Base-by-base conservation (phyloP, 352 stramenopile species). In the Globisporangium perplexum region DNA sequence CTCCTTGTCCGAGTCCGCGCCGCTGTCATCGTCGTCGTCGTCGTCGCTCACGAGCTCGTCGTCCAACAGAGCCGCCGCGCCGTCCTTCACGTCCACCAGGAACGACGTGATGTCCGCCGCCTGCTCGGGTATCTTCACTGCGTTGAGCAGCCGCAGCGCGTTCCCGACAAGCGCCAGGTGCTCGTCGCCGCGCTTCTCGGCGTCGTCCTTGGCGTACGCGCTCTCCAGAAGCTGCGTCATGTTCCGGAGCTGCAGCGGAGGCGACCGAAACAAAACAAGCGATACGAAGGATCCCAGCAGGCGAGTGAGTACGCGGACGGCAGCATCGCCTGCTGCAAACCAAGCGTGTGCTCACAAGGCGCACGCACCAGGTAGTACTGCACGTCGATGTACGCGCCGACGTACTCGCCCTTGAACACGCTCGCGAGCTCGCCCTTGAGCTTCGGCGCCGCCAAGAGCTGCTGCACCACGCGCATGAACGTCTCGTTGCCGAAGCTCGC, bases 371-470 rank as follows among this genome's bases (percentile, higher is more conserved):
- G 92, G 59, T 89, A 93, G 63, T 93, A 93, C 66, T 93, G 84
- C 28, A 95, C 83, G 55, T 96, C 86, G 30, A 75, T 68, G 69
- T 93, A 95, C 2, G 86, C 82, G 30, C 55, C 66, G 28, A 96
- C 71, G 51, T 77, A 96, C 60, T 96, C 86, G 46, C 86, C 85
- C 59, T 93, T 88, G 53, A 96, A 88, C 52, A 93, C 83, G 43
- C 72, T 90, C 35, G 77, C 66, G 48, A 95, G 57, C 45, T 93
- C 83, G 42, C 83, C 79, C 61, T 93, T 93, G 36, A 93, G 69
- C 60, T 90, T 88, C 4, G 75, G 68, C 30, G 71, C 77, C 23
- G 63, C 69, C 55, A 74, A 56, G 30, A 95, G 60, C 54, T 90
- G 68, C 55, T 84, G 74, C 23, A 94, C 66, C 44, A 96, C 71